These are phyloP conservation scores for Hericium erinaceus DNA, from an alignment of 768 basidiomycete species.

Conservation along the genomic window DNA sequence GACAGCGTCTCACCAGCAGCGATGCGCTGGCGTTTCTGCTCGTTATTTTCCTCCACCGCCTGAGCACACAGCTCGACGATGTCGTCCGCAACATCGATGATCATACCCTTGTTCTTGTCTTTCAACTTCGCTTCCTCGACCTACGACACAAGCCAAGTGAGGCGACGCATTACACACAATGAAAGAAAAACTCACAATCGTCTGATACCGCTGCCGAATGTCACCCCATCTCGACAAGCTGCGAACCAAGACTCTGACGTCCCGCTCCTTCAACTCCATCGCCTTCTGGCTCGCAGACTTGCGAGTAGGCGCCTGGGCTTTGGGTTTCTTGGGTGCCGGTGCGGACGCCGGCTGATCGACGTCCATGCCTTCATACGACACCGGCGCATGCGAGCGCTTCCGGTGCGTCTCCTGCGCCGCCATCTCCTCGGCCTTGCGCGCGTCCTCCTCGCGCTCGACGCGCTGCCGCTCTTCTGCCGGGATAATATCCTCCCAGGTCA, in stretches of 20 bases:
- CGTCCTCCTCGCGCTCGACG: conserved; percentile 74
- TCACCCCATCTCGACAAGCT: conserved; percentile 98
- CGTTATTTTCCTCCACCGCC: conserved; percentile 79
- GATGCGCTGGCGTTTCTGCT: conserved; percentile 64
- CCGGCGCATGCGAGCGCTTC: conserved; percentile 78
- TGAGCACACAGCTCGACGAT: conserved; percentile 78
- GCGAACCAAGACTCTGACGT: conserved; percentile 89
- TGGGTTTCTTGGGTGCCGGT: conserved; percentile 65
- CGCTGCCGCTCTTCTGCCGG: conserved; percentile 84
- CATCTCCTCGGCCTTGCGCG: conserved; percentile 63
- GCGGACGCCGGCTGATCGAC: conserved; percentile 62
- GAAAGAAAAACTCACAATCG: conserved; percentile 68
- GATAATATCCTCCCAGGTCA: conserved; percentile 99
- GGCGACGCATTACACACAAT: conserved; percentile 1
- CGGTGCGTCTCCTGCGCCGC: conserved; percentile 53
- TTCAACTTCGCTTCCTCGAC: conserved; percentile 83
- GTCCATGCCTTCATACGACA: conserved; percentile 93
- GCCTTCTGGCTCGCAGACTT: conserved; percentile 92
- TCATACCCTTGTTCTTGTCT: conserved; percentile 90
- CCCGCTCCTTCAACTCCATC: conserved; percentile 95
- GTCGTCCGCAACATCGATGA: conserved; percentile 86
- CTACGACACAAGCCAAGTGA: conserved; percentile 28
- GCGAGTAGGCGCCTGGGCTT: conserved; percentile 59
- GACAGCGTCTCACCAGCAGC: conserved; percentile 83
- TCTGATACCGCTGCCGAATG: conserved; percentile 87